Evolutionary conservation across 345 rosid species (phyloP), one percentile per base, ranked within the genome.

Genomic region (Dovyalis caffra): DNA sequence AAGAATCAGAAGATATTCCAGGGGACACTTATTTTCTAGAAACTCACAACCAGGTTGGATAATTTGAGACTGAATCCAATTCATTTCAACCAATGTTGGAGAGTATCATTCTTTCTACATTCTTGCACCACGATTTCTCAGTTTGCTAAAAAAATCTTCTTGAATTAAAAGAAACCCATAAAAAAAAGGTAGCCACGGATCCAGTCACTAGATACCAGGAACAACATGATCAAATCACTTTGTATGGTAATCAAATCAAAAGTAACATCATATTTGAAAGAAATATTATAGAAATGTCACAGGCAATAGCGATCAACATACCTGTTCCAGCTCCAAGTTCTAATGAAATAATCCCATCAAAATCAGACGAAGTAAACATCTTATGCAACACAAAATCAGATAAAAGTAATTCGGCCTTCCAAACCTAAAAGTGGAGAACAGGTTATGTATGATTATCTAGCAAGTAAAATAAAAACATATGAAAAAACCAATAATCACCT

Each of bases 321-420:
- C 98, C 98, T 75, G 97, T 92, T 81, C 97, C 97, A 81, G 95
- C 90, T 75, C 99, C 99, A 71, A 95, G 95, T 80, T 90, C 97
- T 8, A 92, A 62, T 16, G 87, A 79, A 38, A 83, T 76, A 66
- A 77, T 78, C 66, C 83, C 90, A 83, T 84, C 85, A 57, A 92
- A 83, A 11, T 85, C 88, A 56, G 86, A 84, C 3, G 94, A 87
- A 72, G 90, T 89, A 73, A 78, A 83, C 76, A 89, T 90, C 78
- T 86, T 84, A 82, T 95, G 95, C 85, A 89, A 66, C 72, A 91
- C 87, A 70, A 92, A 91, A 69, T 95, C 97, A 49, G 95, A 84
- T 58, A 95, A 84, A 56, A 90, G 75, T 28, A 95, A 72, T 78
- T 92, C 88, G 14, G 99, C 92, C 85, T 87, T 91, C 99, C 99